Evolutionary conservation across 495 filamentous ascomycete genomes (phyloP).

Genomic region (Aspergillus ostianus): DNA sequence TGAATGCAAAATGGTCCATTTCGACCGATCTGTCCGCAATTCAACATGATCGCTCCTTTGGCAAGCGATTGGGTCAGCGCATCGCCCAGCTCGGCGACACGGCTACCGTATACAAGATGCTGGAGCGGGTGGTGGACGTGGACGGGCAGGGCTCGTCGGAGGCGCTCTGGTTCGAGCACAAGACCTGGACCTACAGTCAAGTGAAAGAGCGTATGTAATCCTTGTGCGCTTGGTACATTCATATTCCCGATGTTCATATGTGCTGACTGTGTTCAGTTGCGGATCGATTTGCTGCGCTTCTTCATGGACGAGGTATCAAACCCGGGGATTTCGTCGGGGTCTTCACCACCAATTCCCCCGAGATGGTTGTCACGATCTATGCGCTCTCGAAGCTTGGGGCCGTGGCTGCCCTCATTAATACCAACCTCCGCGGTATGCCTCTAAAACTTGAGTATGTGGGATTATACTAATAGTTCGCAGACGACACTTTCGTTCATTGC

Average conservation of each 20-base stretch:
- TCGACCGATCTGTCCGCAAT: slow-evolving; percentile 40
- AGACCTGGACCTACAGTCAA: slow-evolving; percentile 49
- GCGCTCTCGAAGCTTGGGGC: slow-evolving; percentile 84
- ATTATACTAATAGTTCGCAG: slow-evolving; percentile 17
- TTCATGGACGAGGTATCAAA: slow-evolving; percentile 36
- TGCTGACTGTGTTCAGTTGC: slow-evolving; percentile 31
- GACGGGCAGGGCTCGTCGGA: slow-evolving; percentile 35
- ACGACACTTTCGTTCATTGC: slow-evolving; percentile 73
- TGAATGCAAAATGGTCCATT: slow-evolving; percentile 49
- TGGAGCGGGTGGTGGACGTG: slow-evolving; percentile 41
- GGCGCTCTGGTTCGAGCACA: slow-evolving; percentile 52
- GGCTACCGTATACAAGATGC: slow-evolving; percentile 44
- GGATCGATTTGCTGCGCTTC: slow-evolving; percentile 43
- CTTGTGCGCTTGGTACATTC: too few relatives aligned
- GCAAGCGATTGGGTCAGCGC: slow-evolving; percentile 33
- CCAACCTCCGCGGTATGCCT: slow-evolving; percentile 66
- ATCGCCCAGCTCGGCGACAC: slow-evolving; percentile 44
- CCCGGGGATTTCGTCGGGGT: slow-evolving; percentile 45
- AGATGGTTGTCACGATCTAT: slow-evolving; percentile 76
- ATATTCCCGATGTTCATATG: background rate
- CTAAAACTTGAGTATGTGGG: too few relatives aligned
- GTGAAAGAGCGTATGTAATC: slow-evolving; percentile 41
- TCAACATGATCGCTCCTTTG: slow-evolving; percentile 31
- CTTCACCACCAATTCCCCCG: slow-evolving; percentile 68
- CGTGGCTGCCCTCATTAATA: slow-evolving; percentile 87